Evolutionary conservation across 2,329 filamentous ascomycete species (phyloP), one percentile per base, ranked within the genome.

Genomic region (Fusarium sp.): DNA sequence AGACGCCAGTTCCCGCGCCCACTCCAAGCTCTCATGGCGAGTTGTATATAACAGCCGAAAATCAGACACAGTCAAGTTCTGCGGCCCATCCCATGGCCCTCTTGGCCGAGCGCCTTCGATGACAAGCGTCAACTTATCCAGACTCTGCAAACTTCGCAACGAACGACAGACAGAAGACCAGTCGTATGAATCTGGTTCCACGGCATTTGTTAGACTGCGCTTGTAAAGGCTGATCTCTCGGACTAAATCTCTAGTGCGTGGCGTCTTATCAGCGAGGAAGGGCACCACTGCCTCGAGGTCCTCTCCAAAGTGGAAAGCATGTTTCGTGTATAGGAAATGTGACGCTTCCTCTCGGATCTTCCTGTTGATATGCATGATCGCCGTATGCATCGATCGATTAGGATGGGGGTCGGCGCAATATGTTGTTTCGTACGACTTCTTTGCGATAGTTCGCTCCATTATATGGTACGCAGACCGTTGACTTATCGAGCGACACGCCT

Each of bases 271-370:
- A 31, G 80, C 79, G 38, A 91, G 79, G 74, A 91, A 91, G 0
- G 88, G 87, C 2, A 85, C 82, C 8, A 88, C 82, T 18, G 88
- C 86, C 76, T 91, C 88, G 67, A 91, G 81, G 76, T 88, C 82
- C 47, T 82, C 82, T 64, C 84, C 85, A 75, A 91, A 91, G 71
- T 86, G 84, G 75, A 91, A 90, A 1, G 80, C 80, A 74, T 89
- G 86, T 57, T 76, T 79, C 10, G 80, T 81, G 76, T 91, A 91
- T 6, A 91, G 79, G 18, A 87, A 74, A 59, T 85, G 81, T 6
- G 84, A 79, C n/a, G 85, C 84, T 75, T 91, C 88, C 61, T 81
- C 79, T 74, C 89, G 81, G 50, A 89, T 79, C 55, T 80, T 80
- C 39, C 80, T 79, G 71, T 80, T 84, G 21, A 79, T 80, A 49